Conservation (phyloP, 495 filamentous ascomycete species). For the Geopyxis carbonaria region DNA sequence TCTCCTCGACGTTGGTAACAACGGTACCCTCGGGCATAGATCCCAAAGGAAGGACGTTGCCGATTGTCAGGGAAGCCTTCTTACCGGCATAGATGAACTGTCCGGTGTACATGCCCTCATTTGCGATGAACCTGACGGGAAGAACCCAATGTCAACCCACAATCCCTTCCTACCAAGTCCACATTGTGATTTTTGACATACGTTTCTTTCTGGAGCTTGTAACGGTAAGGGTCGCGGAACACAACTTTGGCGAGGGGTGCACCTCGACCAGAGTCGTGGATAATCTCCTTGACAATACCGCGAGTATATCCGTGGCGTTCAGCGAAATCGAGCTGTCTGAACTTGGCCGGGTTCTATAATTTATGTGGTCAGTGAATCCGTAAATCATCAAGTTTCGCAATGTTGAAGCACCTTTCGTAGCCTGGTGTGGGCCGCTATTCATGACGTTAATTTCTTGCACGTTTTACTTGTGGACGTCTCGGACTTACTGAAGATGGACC, state of each 20-base stretch:
- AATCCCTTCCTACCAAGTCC: conserved; percentile 1
- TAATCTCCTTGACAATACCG: conserved; percentile 94
- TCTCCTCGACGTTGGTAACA: conserved; percentile 97
- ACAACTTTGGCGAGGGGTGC: conserved; percentile 89
- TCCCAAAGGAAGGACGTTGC: conserved; percentile 86
- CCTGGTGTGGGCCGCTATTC: conserved; percentile 68
- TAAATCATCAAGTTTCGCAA: conserved; percentile 25
- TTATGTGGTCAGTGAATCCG: conserved; percentile 5
- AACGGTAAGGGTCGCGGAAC: conserved; percentile 88
- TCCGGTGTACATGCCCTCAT: conserved; percentile 99
- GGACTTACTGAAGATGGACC: conserved; percentile 88
- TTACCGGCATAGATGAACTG: conserved; percentile 99
- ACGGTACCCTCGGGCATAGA: conserved; percentile 97
- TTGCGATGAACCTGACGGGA: conserved; percentile 94
- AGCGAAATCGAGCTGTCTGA: conserved; percentile 85
- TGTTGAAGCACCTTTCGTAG: conserved; percentile 53
- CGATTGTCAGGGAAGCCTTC: conserved; percentile 85
- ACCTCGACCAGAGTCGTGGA: conserved; percentile 97
- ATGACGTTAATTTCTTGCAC: conserved; percentile 19
- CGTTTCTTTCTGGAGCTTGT: conserved; percentile 79
- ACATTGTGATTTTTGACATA: conserved; percentile 13
- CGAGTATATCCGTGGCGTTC: conserved; percentile 94
- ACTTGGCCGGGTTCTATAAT: conserved; percentile 50
- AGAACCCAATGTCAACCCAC: conserved; percentile 10
- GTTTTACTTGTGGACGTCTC: conserved; percentile 11